A percentile compares a stretch with the other conserved stretches of the same genome.
Conservation (phyloP, 495 filamentous ascomycete species). For the Aspergillus cristatus region DNA sequence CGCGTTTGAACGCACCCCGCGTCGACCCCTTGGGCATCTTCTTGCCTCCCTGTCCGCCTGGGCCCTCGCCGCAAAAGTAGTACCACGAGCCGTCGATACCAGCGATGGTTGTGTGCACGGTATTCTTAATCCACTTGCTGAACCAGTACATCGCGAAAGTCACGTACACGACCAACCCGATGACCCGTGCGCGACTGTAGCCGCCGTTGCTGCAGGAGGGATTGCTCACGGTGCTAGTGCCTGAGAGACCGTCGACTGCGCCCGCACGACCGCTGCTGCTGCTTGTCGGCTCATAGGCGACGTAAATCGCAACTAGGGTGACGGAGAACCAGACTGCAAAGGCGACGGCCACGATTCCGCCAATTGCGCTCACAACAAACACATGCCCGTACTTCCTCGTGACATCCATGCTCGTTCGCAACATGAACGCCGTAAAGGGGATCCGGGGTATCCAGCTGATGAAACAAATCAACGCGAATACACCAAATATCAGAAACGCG, state of each 20-base stretch:
- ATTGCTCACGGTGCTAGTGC: slow-evolving; percentile 27
- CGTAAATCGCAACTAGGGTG: slow-evolving; percentile 59
- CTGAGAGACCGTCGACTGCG: no score
- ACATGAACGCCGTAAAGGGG: slow-evolving; percentile 82
- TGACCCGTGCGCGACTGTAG: slow-evolving; percentile 70
- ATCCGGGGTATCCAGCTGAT: slow-evolving; percentile 80
- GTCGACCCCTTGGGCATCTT: slow-evolving; percentile 71
- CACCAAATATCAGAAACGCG: slow-evolving; percentile 71
- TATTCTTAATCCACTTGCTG: slow-evolving; percentile 85
- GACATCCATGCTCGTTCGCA: slow-evolving; percentile 80
- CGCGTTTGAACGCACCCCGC: slow-evolving; percentile 59
- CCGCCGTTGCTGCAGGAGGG: slow-evolving; percentile 61
- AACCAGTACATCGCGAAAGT: slow-evolving; percentile 92
- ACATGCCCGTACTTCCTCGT: slow-evolving; percentile 75
- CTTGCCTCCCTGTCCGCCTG: no score
- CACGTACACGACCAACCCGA: slow-evolving; percentile 74
- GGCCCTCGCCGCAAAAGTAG: slow-evolving; percentile 42
- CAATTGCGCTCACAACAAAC: slow-evolving; percentile 73
- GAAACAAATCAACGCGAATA: slow-evolving; percentile 73
- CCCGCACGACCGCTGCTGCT: no score
- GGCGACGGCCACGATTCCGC: slow-evolving; percentile 61
- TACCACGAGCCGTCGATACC: slow-evolving; percentile 93
- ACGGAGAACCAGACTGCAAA: slow-evolving; percentile 62
- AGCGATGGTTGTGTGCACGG: slow-evolving; percentile 76
- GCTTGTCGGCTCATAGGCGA: slow-evolving; percentile 77